Conservation (phyloP, 2,329 filamentous ascomycete genomes). For the Paraconiothyrium brasiliense region DNA sequence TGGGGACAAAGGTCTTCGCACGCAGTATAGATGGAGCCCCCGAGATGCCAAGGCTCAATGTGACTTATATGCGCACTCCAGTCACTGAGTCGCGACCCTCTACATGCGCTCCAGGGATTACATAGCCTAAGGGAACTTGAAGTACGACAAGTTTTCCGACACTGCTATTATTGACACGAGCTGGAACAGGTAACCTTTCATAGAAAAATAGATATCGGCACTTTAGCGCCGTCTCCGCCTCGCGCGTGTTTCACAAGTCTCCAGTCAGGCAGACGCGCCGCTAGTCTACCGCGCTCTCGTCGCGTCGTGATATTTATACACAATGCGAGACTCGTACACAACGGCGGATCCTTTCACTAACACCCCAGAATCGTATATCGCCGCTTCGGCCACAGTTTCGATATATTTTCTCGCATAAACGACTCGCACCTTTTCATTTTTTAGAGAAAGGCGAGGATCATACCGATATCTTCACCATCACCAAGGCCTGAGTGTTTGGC, state of each 20-base stretch:
- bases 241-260: neutral
- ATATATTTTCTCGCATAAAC: neutral
- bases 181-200: neutral
- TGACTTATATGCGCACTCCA: neutral
- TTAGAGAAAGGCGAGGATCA: neutral
- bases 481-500: neutral
- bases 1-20: neutral
- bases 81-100: neutral
- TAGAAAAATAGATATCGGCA: neutral
- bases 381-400: neutral
- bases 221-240: neutral
- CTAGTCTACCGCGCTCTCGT: neutral
- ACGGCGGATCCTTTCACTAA: neutral
- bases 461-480: neutral
- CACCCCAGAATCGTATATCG: no score
- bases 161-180: neutral
- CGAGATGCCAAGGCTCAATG: neutral
- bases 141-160: neutral
- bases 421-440: neutral
- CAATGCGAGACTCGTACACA: neutral
- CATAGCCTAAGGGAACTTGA: neutral
- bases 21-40: neutral
- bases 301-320: neutral
- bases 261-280: neutral
- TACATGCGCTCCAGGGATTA: neutral